Conservation (phyloP, 306 rosid genomes). For the Sphenostylis stenocarpa region DNA sequence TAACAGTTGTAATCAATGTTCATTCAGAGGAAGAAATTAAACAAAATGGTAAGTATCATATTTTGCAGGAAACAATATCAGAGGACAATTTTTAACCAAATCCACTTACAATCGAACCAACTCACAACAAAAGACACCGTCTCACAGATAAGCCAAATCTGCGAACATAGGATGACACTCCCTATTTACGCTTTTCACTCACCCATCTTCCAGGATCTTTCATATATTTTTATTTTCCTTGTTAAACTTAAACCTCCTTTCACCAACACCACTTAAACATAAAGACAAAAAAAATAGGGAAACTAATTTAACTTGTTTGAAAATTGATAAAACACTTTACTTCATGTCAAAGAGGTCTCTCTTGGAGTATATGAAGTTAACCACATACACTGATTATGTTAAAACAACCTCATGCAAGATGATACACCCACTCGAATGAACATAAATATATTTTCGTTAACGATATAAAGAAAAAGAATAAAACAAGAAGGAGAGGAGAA, state of each 20-base stretch:
- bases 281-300: not conserved
- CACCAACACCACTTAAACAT: no score
- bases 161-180: not conserved
- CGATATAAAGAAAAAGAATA: not conserved
- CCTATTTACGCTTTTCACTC: not conserved
- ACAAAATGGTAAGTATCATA: slow-evolving; percentile 11
- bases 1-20: not conserved
- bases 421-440: not conserved
- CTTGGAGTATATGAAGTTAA: not conserved
- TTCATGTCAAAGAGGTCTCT: no score
- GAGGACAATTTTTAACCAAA: slow-evolving; percentile 22
- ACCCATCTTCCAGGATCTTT: not conserved
- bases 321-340: no score
- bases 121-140: not conserved
- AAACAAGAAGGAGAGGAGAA: not conserved
- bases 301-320: not conserved
- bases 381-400: not conserved
- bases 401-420: not conserved
- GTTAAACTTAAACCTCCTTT: not conserved
- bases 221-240: not conserved
- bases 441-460: not conserved
- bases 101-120: not conserved
- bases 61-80: not conserved
- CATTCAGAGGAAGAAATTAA: not conserved
- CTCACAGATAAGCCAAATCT: slow-evolving; percentile 5